Evolutionary conservation across 768 basidiomycete species (phyloP).

Genomic region (Serendipita indica): DNA sequence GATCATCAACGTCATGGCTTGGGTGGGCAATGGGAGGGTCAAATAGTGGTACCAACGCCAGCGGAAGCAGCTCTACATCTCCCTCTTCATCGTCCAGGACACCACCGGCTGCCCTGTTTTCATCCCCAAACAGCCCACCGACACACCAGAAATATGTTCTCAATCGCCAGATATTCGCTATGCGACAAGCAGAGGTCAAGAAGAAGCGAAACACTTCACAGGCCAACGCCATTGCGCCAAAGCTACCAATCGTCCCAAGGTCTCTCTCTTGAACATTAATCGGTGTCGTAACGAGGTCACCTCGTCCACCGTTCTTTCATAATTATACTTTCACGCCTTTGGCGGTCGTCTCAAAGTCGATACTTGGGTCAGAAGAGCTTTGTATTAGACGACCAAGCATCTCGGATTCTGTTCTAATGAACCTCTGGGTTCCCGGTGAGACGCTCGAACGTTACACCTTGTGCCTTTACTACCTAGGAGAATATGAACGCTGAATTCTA

Average conservation of each 20-base stretch:
- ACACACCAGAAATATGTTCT: slow-evolving; percentile 60
- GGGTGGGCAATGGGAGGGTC: slow-evolving; percentile 22
- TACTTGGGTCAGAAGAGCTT: too few species aligned
- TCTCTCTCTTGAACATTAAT: not conserved
- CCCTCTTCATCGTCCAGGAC: slow-evolving; percentile 15
- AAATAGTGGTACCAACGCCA: slow-evolving; percentile 23
- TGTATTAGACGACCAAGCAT: too few species aligned
- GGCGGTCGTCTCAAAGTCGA: too few species aligned
- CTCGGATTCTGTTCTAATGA: too few species aligned
- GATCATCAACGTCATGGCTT: slow-evolving; percentile 18
- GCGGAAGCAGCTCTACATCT: slow-evolving; percentile 25
- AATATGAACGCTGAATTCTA: too few species aligned
- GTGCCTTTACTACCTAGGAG: too few species aligned
- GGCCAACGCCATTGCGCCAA: slow-evolving; percentile 53
- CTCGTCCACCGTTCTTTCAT: too few species aligned
- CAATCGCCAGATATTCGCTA: slow-evolving; percentile 70
- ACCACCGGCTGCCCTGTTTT: slow-evolving; percentile 13
- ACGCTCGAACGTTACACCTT: too few species aligned
- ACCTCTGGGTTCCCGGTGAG: too few species aligned
- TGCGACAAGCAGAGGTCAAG: slow-evolving; percentile 64
- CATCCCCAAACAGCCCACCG: slow-evolving; percentile 10
- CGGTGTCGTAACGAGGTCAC: not conserved
- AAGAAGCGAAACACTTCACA: slow-evolving; percentile 51
- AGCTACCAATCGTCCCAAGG: slow-evolving; percentile 49
- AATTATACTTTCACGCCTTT: too few species aligned